Base-by-base conservation (phyloP, 2,329 filamentous ascomycete species). In the Pyrenophora tritici-repentis region DNA sequence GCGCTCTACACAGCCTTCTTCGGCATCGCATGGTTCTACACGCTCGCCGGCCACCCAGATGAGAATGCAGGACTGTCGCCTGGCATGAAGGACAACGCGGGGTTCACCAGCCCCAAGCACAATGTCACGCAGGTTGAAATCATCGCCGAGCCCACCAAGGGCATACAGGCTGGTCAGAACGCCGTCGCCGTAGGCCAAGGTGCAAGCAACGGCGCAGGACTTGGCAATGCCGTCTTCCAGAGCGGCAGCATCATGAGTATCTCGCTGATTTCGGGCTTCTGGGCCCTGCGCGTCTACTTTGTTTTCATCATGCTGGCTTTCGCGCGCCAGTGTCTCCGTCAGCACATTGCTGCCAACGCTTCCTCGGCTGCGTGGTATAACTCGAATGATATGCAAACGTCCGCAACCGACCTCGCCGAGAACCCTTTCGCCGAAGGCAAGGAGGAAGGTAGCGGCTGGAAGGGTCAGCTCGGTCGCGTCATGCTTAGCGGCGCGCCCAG, bases 1-100 rank as follows among this genome's bases (percentile, higher is more conserved):
- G 85, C 86, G 16, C 83, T 84, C 2, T 96, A 93, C 76, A 96
- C 92, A 0, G 81, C 85, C 38, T 83, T 87, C 7, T 97, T 97
- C 69, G 90, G 88, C 34, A 78, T 91, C 47, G 85, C 87, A 42
- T 97, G 92, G 92, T 96, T 95, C 75, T 79, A 93, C 53, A 83
- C 87, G n/a, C 79, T 90, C 39, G 85, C 81, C 31, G 78, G 82
- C 53, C 78, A 84, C 65, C 76, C 83, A 9, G 76, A 80, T 47
- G 56, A 59, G 24, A 61, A 59, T 29, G 47, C 60, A 38, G 62
- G 67, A 17, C 71, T 73, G 10, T 76, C 80, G 2, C 76, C 77
- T 9, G 83, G 85, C 14, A 86, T 89, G 55, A 81, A 80, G 17
- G 79, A 85, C 44, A 85, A 82, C 2, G 81, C 85, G 12, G 86